These are phyloP conservation scores for Debaryomyces fabryi DNA, from an alignment of 1,139 yeast genomes.

Conservation along the genomic window DNA sequence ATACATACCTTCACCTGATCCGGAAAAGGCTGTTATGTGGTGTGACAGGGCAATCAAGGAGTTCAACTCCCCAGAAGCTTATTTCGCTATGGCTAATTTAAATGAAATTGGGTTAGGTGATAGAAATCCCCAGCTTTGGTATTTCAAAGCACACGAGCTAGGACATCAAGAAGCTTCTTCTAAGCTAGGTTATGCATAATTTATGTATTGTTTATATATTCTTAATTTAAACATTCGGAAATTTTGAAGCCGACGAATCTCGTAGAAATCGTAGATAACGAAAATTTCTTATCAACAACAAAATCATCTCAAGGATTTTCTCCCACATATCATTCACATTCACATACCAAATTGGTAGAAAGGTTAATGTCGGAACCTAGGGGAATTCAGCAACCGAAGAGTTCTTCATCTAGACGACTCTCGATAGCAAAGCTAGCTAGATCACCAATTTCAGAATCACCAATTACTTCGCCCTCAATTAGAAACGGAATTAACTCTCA, in stretches of 20 bases:
- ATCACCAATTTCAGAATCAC: constrained; percentile 35
- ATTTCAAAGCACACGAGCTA: constrained; percentile 25
- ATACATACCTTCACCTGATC: constrained; percentile 64
- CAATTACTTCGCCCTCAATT: constrained; percentile 27
- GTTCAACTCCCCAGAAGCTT: constrained; percentile 74
- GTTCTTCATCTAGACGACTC: constrained; percentile 23
- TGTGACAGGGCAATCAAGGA: constrained; percentile 83
- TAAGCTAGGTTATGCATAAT: neutral
- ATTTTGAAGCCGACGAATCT: constrained; percentile 3
- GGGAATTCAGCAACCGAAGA: constrained; percentile 16
- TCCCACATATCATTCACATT: neutral
- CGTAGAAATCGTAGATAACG: neutral
- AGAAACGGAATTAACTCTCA: constrained; percentile 24
- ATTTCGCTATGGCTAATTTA: constrained; percentile 80
- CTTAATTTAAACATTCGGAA: neutral
- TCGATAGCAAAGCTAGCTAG: constrained; percentile 40
- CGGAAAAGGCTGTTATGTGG: constrained; percentile 84
- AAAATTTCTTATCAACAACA: constrained; percentile 2
- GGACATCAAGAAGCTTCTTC: constrained; percentile 23
- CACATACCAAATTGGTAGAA: neutral
- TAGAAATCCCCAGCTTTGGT: constrained; percentile 29
- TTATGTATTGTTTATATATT: neutral
- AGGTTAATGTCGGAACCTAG: constrained; percentile 29
- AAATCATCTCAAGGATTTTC: neutral
- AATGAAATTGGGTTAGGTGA: constrained; percentile 80